Base-by-base conservation (phyloP, 208 protist species). In the Trypanosomatidae sp. region DNA sequence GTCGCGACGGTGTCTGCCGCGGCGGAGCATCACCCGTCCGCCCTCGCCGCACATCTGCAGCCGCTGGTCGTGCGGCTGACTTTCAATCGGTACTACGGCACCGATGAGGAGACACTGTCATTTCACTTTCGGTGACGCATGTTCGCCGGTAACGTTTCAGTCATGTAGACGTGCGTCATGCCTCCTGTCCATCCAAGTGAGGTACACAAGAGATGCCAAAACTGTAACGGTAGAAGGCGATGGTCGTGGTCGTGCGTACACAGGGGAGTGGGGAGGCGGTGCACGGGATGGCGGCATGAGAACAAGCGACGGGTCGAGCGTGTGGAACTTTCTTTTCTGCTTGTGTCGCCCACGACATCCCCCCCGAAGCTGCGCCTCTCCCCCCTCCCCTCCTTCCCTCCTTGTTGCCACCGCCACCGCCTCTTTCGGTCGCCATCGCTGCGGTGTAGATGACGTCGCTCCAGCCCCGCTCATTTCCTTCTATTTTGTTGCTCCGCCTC, bases 31-130 rank as follows among this genome's bases (percentile, higher is more conserved):
- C 71, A 83, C n/a, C 81, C 75, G 36, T 62, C 68, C 30, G 30
- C 68, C 19, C 74, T 94, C 41, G 76, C 80, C n/a, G 53, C 78
- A 3, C 84, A 77, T 28, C 69, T 97, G 43, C 76, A 83, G 30
- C 87, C 92, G 25, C 80, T 97, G 55, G 70, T 93, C 8, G 78
- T 86, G 43, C 44, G 86, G 15, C 71, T 97, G 47, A 94, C 92
- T 3, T 97, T 95, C 79, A 97, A 97, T 66, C 71, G 78, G 49
- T 97, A 87, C 71, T 97, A 91, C 71, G 92, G 90, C n/a, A 71
- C 73, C 10, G 70, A 82, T 7, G 73, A 83, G 58, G 76, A 71
- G 25, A 76, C 59, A 19, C 46, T 75, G 41, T 76, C 76, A 15
- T 76, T 69, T 58, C 77, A 65, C 56, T 80, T 82, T 65, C 65